Evolutionary conservation across 768 basidiomycete species (phyloP).

Genomic region (Mycena albidolilacea): DNA sequence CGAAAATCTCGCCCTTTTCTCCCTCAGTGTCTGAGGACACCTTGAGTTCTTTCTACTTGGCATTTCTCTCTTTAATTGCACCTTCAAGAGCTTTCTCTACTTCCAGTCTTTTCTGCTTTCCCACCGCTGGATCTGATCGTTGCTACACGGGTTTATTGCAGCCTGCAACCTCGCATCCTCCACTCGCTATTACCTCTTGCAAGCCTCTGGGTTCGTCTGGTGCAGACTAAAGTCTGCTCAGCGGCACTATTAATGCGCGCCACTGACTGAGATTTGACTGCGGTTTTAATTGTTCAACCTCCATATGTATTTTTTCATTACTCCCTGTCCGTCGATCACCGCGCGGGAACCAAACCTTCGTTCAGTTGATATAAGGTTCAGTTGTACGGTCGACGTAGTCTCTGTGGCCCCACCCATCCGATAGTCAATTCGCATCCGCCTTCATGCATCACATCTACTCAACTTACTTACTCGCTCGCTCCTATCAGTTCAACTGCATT

Average conservation of each 20-base stretch:
- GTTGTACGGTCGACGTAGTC: background rate
- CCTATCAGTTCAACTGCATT: background rate
- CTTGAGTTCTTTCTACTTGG: background rate
- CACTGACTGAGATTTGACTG: background rate
- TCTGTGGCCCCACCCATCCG: background rate
- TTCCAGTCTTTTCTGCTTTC: background rate
- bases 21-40: too few relatives aligned
- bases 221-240: background rate
- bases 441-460: background rate
- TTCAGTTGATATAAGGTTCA: background rate
- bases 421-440: background rate
- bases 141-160: constrained; percentile 2
- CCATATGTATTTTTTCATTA: background rate
- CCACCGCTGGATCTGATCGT: background rate
- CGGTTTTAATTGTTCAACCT: background rate
- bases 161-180: too few relatives aligned
- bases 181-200: background rate
- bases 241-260: background rate
- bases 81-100: background rate
- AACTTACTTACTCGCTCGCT: background rate
- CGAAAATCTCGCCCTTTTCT: background rate
- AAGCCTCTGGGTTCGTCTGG: background rate
- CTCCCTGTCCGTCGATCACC: background rate
- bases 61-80: background rate
- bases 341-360: background rate